Conservation (phyloP, 73 alveolate species). For the Paramecium biaurelia region DNA sequence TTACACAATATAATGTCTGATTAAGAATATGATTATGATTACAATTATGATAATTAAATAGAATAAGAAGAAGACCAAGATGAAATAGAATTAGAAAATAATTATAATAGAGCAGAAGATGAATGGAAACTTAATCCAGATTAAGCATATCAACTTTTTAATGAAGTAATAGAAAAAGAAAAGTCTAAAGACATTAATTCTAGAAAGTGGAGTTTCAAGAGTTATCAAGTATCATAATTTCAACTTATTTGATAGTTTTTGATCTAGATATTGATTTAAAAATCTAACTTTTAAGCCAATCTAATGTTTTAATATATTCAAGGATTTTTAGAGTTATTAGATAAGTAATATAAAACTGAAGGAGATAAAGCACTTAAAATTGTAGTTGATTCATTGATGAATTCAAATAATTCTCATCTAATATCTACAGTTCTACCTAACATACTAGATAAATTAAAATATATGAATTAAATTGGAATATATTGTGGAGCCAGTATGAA, state of each 20-base stretch:
- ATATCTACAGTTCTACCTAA: background rate
- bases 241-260: background rate
- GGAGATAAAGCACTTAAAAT: conserved; percentile 1
- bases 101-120: background rate
- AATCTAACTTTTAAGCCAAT: background rate
- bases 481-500: conserved; percentile 21
- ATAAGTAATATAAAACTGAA: background rate
- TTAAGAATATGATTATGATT: background rate
- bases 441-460: background rate
- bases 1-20: background rate
- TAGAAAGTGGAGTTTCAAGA: background rate
- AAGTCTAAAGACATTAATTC: background rate
- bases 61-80: background rate
- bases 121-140: background rate
- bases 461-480: background rate
- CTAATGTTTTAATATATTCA: background rate
- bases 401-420: background rate
- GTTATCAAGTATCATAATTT: background rate
- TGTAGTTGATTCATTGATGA: background rate
- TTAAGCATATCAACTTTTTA: background rate
- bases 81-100: background rate
- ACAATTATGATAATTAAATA: background rate
- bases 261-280: background rate
- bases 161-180: background rate
- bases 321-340: background rate